Base-by-base conservation (phyloP, 139 green algal species). In the Tetradesmus lagerheimii region DNA sequence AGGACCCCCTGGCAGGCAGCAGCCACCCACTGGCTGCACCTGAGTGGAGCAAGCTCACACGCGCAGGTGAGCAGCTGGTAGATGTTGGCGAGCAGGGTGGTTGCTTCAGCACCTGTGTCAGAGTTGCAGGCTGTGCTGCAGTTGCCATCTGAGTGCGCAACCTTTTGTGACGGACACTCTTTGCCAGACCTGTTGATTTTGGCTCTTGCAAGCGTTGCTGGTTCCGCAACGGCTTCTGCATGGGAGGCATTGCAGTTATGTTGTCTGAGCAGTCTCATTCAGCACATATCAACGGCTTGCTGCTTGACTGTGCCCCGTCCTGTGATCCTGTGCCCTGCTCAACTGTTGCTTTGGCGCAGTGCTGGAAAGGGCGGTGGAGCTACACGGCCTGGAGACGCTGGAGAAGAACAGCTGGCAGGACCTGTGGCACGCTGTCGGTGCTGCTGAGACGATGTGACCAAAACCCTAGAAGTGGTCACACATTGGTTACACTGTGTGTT, bases 321-420 rank as follows among this genome's bases (percentile, higher is more conserved):
- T 4, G 1, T 71, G 57, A 2, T 31, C 23, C 23, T 0, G 25
- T n/a, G n/a, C n/a, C 25, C n/a, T n/a, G 2, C n/a, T n/a, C n/a
- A n/a, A 3, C 1, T 14, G 3, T 23, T 71, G 57, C 57, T 23
- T 31, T 71, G n/a, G 31, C 53, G 81, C 81, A 87, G 81, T 87
- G 12, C 34, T 87, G 18, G 27, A 76, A 16, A 76, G 53, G 29
- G 81, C 81, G 29, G 53, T 87, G 18, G 14, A 47, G 31, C 16
- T 87, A 20, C 81, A 87, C 35, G 81, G 50, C 12, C 15, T 37
- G n/a, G 81, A 34, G 31, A 87, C 34, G 15, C 20, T 87, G 1
- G 16, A 76, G 31, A 77, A 57, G 53, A 77, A 87, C 37, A 57
- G 64, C 38, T 89, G 64, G 83, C 83, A 66, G 27, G 41, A 78